Conservation (phyloP, 768 basidiomycete genomes). For the Rhizopogon vulgaris region DNA sequence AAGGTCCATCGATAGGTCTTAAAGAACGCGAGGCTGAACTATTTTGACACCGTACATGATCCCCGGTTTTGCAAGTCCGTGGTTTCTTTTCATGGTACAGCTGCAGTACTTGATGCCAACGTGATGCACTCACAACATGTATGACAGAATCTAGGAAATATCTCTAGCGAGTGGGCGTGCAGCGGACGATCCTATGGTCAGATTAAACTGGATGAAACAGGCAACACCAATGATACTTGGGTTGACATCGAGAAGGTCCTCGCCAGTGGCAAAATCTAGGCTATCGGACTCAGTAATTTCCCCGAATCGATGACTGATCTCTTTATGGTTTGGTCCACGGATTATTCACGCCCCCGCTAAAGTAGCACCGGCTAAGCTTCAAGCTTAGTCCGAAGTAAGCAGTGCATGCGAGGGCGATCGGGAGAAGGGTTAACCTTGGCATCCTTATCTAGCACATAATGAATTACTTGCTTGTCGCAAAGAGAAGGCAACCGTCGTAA, state of each 20-base stretch:
- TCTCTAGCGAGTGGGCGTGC: neutral
- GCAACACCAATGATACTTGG: slow-evolving; percentile 23
- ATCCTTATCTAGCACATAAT: slow-evolving; percentile 23
- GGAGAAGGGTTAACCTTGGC: slow-evolving; percentile 8
- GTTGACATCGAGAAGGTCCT: slow-evolving; percentile 18
- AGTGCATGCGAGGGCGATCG: neutral
- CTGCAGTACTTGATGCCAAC: slow-evolving; percentile 19
- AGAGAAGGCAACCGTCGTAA: slow-evolving; percentile 25
- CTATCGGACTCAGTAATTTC: slow-evolving; percentile 31
- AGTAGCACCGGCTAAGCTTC: slow-evolving; percentile 24
- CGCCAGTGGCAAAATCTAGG: slow-evolving; percentile 17
- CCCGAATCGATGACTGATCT: neutral
- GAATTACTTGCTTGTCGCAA: slow-evolving; percentile 23
- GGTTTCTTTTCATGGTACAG: slow-evolving; percentile 18
- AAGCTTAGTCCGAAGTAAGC: slow-evolving; percentile 25
- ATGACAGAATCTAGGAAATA: slow-evolving; percentile 5
- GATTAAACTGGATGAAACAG: slow-evolving; percentile 10
- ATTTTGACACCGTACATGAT: slow-evolving; percentile 38
- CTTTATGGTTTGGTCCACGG: neutral
- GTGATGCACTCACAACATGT: slow-evolving; percentile 26
- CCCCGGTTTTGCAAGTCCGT: slow-evolving; percentile 13
- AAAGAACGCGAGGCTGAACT: slow-evolving; percentile 33
- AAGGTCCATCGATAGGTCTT: slow-evolving; percentile 38
- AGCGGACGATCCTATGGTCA: slow-evolving; percentile 8
- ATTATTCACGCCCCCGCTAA: slow-evolving; percentile 17